Evolutionary conservation across 176 grass and related monocot genomes (phyloP).

Genomic region (Microstegium vimineum): DNA sequence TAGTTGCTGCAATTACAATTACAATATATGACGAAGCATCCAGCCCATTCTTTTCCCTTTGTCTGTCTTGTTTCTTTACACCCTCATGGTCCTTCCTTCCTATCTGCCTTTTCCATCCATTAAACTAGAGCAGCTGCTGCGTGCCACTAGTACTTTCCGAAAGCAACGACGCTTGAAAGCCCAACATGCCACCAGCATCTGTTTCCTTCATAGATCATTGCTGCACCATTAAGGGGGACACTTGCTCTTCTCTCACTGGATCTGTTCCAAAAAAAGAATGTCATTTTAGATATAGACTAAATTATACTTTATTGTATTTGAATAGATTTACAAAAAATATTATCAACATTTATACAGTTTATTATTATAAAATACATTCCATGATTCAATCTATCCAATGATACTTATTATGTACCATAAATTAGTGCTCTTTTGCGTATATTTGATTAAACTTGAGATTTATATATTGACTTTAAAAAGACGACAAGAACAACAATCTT

Average conservation of each 20-base stretch:
- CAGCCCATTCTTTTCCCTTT: neutral
- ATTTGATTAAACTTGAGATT: neutral
- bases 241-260: neutral
- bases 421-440: too few relatives aligned
- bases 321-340: too few relatives aligned
- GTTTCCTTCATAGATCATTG: conserved; percentile 36
- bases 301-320: too few relatives aligned
- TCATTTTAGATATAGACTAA: too few relatives aligned
- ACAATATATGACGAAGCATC: conserved; percentile 14
- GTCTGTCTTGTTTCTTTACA: neutral
- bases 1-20: conserved; percentile 5
- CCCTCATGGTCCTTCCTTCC: neutral
- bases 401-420: too few relatives aligned
- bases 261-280: neutral
- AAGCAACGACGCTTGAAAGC: conserved; percentile 22
- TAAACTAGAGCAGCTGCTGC: neutral
- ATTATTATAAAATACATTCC: too few relatives aligned
- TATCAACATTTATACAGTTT: too few relatives aligned
- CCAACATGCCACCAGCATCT: conserved; percentile 15
- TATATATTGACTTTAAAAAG: neutral
- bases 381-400: too few relatives aligned
- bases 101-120: neutral
- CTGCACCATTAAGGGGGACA: conserved; percentile 18
- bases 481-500: too few relatives aligned
- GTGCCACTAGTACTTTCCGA: conserved; percentile 11